Conservation (phyloP, 1,284 basidiomycete genomes). For the Microbotryum scabiosae region DNA sequence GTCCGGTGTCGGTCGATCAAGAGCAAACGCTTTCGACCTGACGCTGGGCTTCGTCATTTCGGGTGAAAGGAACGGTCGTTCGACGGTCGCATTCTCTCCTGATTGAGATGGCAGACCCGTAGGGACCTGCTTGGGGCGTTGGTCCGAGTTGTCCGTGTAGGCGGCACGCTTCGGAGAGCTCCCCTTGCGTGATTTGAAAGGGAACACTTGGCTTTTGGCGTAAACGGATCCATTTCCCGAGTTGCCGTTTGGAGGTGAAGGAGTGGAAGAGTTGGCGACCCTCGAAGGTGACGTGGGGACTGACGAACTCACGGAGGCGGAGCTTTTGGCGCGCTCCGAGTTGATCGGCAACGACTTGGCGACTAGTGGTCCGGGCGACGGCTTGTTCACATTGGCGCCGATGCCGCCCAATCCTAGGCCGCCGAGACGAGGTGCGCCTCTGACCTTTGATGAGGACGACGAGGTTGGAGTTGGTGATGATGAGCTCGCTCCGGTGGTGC, state of each 20-base stretch:
- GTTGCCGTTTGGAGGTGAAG: no score
- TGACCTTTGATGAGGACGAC: constrained; percentile 1
- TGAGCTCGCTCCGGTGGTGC: not conserved
- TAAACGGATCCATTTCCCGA: no score
- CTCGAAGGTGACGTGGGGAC: not conserved
- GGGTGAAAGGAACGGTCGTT: constrained; percentile 19
- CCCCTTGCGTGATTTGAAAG: no score
- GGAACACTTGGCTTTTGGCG: no score
- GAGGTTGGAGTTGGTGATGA: not conserved
- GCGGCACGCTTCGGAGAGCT: not conserved
- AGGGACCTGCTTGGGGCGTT: not conserved
- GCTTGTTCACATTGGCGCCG: not conserved
- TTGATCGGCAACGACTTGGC: not conserved
- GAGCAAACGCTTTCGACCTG: constrained; percentile 9
- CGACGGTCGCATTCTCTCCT: not conserved
- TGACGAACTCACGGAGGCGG: not conserved
- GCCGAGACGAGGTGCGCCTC: constrained; percentile 16
- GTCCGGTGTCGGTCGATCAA: constrained; percentile 10
- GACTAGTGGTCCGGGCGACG: no score
- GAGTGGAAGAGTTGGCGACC: no score
- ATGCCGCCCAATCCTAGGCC: constrained; percentile 19
- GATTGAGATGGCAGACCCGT: not conserved
- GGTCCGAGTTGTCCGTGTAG: not conserved
- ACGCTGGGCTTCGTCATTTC: constrained; percentile 11
- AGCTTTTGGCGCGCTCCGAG: not conserved